Conservation (phyloP, 2,329 filamentous ascomycete species). For the Exophiala aquamarina region DNA sequence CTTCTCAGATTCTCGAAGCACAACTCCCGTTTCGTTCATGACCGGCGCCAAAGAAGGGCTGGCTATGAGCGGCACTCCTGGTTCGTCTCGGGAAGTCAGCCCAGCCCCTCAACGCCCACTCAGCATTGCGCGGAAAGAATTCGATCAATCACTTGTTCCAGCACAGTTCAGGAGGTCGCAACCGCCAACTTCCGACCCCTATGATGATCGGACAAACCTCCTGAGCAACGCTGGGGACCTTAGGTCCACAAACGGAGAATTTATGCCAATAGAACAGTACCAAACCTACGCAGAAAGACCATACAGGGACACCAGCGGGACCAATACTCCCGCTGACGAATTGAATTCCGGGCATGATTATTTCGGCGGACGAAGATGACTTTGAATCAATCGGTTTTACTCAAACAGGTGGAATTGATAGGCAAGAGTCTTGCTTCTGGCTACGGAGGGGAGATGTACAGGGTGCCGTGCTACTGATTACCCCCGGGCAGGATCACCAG, state of each 20-base stretch:
- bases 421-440: too few relatives aligned
- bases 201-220: conserved; percentile 25
- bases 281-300: conserved; percentile 7
- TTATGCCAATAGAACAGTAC: conserved; percentile 25
- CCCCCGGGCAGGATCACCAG: too few relatives aligned
- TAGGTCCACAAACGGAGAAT: conserved; percentile 25
- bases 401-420: too few relatives aligned
- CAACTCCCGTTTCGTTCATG: conserved; percentile 16
- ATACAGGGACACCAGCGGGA: conserved; percentile 7
- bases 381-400: neutral
- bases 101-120: conserved; percentile 36
- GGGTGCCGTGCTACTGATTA: too few relatives aligned
- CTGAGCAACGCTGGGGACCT: conserved; percentile 18
- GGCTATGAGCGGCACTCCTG: conserved; percentile 45
- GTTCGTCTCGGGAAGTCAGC: conserved; percentile 34
- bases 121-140: conserved; percentile 13
- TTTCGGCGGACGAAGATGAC: conserved; percentile 16
- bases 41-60: conserved; percentile 44
- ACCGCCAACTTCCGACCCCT: conserved; percentile 7
- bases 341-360: conserved; percentile 17
- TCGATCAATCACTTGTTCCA: conserved; percentile 18
- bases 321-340: conserved; percentile 13
- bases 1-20: conserved; percentile 26
- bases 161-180: conserved; percentile 9
- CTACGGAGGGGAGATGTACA: too few relatives aligned